A percentile compares a stretch with the other conserved stretches of the same genome.
phyloP scores from a whole-genome alignment of 2,329 filamentous ascomycete genomes.

The Claviceps digitariae region DNA sequence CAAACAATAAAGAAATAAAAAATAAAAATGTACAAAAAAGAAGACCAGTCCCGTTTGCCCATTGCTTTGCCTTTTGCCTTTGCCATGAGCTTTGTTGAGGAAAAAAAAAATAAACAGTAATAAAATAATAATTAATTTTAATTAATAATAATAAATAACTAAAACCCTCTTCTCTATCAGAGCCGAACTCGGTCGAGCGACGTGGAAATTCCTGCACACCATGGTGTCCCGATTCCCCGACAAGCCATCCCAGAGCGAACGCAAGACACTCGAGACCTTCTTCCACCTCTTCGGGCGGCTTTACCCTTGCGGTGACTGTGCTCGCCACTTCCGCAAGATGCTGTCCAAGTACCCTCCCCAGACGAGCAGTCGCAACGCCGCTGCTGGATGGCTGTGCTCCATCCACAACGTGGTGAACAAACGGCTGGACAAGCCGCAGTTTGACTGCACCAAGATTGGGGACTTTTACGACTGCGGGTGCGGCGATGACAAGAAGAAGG shows the following conservation, averaged over 20 bases:
- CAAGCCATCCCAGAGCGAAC: slow-evolving; percentile 47
- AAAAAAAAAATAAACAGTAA: too few relatives aligned
- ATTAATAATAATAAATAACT: background rate
- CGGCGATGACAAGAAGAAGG: slow-evolving; percentile 41
- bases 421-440: slow-evolving; percentile 45
- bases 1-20: too few relatives aligned
- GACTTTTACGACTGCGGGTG: slow-evolving; percentile 63
- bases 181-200: slow-evolving; percentile 52
- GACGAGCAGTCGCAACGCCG: slow-evolving; percentile 47
- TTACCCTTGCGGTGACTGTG: slow-evolving; percentile 59
- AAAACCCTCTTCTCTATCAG: slow-evolving; percentile 18
- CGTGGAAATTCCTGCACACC: slow-evolving; percentile 59
- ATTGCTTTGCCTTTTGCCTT: background rate
- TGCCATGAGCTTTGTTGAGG: too few relatives aligned
- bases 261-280: slow-evolving; percentile 48
- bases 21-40: too few relatives aligned
- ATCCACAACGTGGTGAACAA: slow-evolving; percentile 56
- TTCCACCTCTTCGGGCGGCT: slow-evolving; percentile 54
- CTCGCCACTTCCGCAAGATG: slow-evolving; percentile 50
- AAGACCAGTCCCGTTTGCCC: background rate
- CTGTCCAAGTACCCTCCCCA: slow-evolving; percentile 51
- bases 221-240: slow-evolving; percentile 59
- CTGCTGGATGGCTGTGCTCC: slow-evolving; percentile 55
- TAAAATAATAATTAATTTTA: too few relatives aligned
- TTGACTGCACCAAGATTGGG: slow-evolving; percentile 54